These are phyloP conservation scores for Cytospora chrysosperma DNA, from an alignment of 2,329 filamentous ascomycete species.

Conservation along the genomic window DNA sequence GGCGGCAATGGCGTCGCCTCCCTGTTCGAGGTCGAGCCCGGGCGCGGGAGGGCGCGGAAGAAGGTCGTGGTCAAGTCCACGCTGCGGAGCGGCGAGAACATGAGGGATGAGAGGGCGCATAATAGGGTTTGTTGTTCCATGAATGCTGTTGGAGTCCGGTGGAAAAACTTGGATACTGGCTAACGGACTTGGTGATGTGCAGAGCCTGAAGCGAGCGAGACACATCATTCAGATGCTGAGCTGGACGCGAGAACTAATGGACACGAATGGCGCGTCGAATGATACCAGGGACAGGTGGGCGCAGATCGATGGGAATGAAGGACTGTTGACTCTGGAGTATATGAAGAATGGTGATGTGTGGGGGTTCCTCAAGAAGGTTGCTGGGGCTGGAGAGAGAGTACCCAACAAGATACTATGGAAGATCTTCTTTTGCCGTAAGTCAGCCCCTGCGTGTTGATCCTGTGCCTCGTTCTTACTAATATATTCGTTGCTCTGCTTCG, in stretches of 20 bases:
- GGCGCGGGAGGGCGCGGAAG: neutral
- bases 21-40: neutral
- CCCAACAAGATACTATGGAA: conserved; percentile 4
- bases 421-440: conserved; percentile 10
- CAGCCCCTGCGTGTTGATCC: neutral
- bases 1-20: neutral
- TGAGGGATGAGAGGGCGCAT: neutral
- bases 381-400: neutral
- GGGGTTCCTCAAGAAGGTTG: neutral
- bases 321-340: neutral
- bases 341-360: conserved; percentile 2
- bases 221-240: neutral
- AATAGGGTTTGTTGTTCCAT: neutral
- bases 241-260: neutral
- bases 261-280: no score
- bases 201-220: neutral
- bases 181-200: no score
- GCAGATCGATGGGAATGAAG: neutral
- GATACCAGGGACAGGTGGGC: neutral
- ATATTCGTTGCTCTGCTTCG: neutral
- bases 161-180: neutral
- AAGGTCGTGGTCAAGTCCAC: conserved; percentile 8
- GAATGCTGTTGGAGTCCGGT: no score
- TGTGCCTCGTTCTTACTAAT: neutral
- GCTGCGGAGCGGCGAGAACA: neutral